phyloP scores from a whole-genome alignment of 371 early-diverging fungal genomes.

The Mortierella sp. region DNA sequence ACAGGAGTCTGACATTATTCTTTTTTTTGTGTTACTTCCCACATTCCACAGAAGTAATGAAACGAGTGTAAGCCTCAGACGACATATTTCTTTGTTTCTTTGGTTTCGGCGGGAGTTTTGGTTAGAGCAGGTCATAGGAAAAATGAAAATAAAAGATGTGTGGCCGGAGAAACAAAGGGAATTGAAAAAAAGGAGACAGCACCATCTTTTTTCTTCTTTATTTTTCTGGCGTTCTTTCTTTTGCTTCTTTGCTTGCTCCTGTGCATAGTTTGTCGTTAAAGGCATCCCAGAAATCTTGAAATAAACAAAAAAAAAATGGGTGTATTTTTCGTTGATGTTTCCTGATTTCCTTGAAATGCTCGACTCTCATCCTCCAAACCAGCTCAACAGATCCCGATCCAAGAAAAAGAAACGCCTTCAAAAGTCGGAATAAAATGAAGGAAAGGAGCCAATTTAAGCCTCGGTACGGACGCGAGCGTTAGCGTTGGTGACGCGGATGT shows the following conservation, averaged over 20 bases:
- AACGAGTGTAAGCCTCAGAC: neutral
- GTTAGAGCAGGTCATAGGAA: neutral
- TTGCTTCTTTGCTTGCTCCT: neutral
- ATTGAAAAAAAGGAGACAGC: conserved; percentile 28
- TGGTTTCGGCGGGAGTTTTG: neutral
- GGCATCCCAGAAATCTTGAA: conserved; percentile 3
- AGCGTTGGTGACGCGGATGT: conserved; percentile 98
- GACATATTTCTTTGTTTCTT: neutral
- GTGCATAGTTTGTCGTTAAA: neutral
- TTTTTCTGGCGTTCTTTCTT: conserved; percentile 1
- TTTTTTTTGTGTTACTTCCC: neutral
- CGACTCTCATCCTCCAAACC: neutral
- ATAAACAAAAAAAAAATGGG: conserved; percentile 2
- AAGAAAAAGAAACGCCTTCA: conserved; percentile 11
- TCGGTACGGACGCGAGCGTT: conserved; percentile 95
- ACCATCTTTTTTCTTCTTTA: conserved; percentile 41
- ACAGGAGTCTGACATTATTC: neutral
- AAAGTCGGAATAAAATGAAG: neutral
- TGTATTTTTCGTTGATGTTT: neutral
- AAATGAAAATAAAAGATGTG: neutral
- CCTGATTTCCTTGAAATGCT: neutral
- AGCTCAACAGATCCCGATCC: neutral
- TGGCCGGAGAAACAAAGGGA: neutral
- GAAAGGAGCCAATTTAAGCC: conserved; percentile 69
- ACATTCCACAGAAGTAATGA: neutral